Evolutionary conservation across 129 eudicot genomes (phyloP).

Genomic region (Saussurea involucrata): DNA sequence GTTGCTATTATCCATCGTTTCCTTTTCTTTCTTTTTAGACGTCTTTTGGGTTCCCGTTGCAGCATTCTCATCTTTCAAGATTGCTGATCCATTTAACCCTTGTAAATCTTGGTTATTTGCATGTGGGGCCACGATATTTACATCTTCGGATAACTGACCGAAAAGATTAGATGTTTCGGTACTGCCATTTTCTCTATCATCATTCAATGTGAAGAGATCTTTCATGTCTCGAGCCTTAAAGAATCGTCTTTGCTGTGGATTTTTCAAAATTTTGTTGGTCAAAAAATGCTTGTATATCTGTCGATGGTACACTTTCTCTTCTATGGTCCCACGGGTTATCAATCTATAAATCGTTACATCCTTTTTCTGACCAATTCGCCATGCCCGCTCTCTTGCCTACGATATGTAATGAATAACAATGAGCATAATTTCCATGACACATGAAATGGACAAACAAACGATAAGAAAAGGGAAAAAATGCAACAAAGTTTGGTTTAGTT

Average conservation of each 20-base stretch:
- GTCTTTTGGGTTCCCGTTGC: slow-evolving; percentile 14
- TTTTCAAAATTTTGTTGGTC: slow-evolving; percentile 85
- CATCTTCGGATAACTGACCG: slow-evolving; percentile 68
- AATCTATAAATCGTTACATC: slow-evolving; percentile 85
- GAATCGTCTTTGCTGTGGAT: slow-evolving; percentile 93
- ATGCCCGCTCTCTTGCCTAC: slow-evolving; percentile 99
- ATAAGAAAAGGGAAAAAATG: neutral
- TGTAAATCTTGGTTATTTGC: slow-evolving; percentile 35
- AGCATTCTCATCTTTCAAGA: slow-evolving; percentile 10
- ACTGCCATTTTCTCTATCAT: slow-evolving; percentile 56
- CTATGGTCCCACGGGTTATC: slow-evolving; percentile 94
- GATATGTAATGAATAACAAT: slow-evolving; percentile 5
- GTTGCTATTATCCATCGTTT: slow-evolving; percentile 29
- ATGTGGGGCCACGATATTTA: slow-evolving; percentile 53
- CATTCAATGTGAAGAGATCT: slow-evolving; percentile 76
- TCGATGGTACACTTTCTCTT: slow-evolving; percentile 94
- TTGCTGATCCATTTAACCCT: slow-evolving; percentile 6
- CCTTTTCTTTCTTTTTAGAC: slow-evolving; percentile 38
- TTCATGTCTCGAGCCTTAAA: slow-evolving; percentile 97
- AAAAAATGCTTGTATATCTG: slow-evolving; percentile 93
- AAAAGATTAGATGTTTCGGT: slow-evolving; percentile 87
- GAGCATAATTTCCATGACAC: neutral
- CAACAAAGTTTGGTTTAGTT: neutral
- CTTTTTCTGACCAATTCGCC: slow-evolving; percentile 97
- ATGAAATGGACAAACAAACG: neutral